A percentile compares a stretch with the other conserved stretches of the same genome.
These are phyloP conservation scores for Lepidium aucheri DNA, from an alignment of 345 rosid species.

Conservation along the genomic window DNA sequence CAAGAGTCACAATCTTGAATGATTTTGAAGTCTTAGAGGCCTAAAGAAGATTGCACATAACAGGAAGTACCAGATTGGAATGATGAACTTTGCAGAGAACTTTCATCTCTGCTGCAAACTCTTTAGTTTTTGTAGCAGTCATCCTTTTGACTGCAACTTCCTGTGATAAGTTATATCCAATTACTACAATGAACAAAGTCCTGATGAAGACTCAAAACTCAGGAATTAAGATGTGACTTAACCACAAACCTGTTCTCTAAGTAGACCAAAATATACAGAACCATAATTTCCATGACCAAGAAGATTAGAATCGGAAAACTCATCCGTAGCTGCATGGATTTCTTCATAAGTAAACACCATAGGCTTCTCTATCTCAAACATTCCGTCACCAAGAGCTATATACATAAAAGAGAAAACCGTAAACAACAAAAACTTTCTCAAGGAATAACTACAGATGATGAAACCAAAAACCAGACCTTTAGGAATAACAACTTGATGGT, in stretches of 20 bases:
- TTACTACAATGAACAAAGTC: neutral
- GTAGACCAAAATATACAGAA: slow-evolving; percentile 71
- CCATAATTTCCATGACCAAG: slow-evolving; percentile 95
- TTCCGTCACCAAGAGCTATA: slow-evolving; percentile 59
- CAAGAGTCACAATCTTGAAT: slow-evolving; percentile 24
- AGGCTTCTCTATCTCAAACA: slow-evolving; percentile 79
- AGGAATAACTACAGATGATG: neutral
- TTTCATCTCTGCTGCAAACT: slow-evolving; percentile 94
- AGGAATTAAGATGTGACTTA: neutral
- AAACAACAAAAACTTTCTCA: neutral
- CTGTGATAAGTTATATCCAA: slow-evolving; percentile 31
- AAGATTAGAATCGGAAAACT: slow-evolving; percentile 74
- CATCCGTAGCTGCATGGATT: slow-evolving; percentile 57
- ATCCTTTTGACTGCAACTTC: slow-evolving; percentile 89
- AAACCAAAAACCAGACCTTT: slow-evolving; percentile 40
- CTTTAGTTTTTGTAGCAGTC: slow-evolving; percentile 90
- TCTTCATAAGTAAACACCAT: slow-evolving; percentile 76
- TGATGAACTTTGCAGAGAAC: slow-evolving; percentile 95
- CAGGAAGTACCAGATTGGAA: slow-evolving; percentile 68
- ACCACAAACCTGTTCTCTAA: slow-evolving; percentile 66
- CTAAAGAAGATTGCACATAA: neutral
- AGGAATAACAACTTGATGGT: slow-evolving; percentile 53
- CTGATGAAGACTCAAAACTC: neutral
- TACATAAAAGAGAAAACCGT: neutral
- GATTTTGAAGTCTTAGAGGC: neutral